Evolutionary conservation across 352 stramenopile genomes (phyloP), one percentile per base, ranked within the genome.

Genomic region (Globisporangium solare): DNA sequence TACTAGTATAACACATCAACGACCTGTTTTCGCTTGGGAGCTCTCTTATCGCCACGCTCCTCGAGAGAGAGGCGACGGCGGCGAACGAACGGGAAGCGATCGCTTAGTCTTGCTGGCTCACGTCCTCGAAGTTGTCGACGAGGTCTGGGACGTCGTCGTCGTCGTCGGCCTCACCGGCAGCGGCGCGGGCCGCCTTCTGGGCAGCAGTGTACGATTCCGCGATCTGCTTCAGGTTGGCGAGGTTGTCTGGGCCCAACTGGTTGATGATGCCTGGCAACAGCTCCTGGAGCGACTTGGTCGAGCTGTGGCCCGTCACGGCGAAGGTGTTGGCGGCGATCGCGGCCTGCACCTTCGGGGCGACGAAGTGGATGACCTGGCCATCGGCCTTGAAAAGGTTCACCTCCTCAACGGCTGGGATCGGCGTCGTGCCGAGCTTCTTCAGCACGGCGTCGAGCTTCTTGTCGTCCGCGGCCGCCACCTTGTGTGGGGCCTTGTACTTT

Each of bases 381-480:
- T 99, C 97, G 8, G 97, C 91, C 85, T 98, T 98, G 89, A 99
- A 99, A 66, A 99, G 92, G 79, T 99, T 99, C 46, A 99, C 97
- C 74, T 99, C 97, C 74, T 99, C 96, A 56, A 99, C 98, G 59
- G 91, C 97, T 24, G 96, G 95, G 69, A 99, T 99, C 71, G 94
- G 97, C 43, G 95, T 99, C 60, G 98, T 92, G 50, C 94, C 94
- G 47, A 99, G 87, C 80, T 98, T 98, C 88, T 99, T 99, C 27
- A 99, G 77, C 45, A 95, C 96, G 24, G 86, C 92, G 57, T 83
- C 85, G 40, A 99, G 89, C 81, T 99, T 99, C 72, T 97, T 98
- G 79, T 99, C 97, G 70, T 98, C 96, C 69, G 93, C 87, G 15
- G 88, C 89, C 53, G 89, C 77, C 50, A 90, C 86, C 80, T 96